Base-by-base conservation (phyloP, 1,284 basidiomycete genomes). In the Boletus smithii region DNA sequence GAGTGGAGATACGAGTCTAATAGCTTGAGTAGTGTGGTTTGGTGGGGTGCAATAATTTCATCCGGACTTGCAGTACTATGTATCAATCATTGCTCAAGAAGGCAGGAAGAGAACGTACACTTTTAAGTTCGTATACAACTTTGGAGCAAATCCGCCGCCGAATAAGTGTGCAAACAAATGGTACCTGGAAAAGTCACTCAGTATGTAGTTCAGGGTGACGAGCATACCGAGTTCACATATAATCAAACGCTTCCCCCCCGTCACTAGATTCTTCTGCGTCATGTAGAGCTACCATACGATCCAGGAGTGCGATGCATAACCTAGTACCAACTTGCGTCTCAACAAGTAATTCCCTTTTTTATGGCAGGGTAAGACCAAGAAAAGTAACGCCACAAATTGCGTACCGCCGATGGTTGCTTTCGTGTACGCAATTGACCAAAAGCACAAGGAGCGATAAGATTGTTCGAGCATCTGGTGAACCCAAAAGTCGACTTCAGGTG, bases 11-110 rank as follows among this genome's bases (percentile, higher is more conserved):
- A 83, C 3, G 89, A 87, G 63, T 95, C 92, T 14, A 93, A 69
- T 6, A 94, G 72, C 67, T 93, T 94, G 47, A 95, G 76, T n/a
- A 94, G 69, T 10, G 80, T 86, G 1, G 83, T 91, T 66, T 94
- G 91, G 56, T 86, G 82, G 1, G 90, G 88, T 3, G 87, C 81
- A 33, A 92, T 77, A n/a, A 83, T 73, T 66, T 92, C 90, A 39
- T 76, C 80, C 22, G 71, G 55, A 51, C 88, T 91, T 61, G 39
- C 41, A 37, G 41, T 43, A 37, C 44, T 40, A 29, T 49, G 49
- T 46, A 54, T 54, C n/a, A 53, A 46, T 48, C 20, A 40, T 27
- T 32, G 3, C 20, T 42, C 11, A 24, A 44, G 24, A 42, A 20
- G n/a, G 35, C 17, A 23, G 46, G 35, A 41, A 26, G 37, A 9